Percentiles rank a stretch among this genome's conserved stretches.
Conservation (phyloP, 257 asterid genomes). For the Fraxinus quadrangulata region DNA sequence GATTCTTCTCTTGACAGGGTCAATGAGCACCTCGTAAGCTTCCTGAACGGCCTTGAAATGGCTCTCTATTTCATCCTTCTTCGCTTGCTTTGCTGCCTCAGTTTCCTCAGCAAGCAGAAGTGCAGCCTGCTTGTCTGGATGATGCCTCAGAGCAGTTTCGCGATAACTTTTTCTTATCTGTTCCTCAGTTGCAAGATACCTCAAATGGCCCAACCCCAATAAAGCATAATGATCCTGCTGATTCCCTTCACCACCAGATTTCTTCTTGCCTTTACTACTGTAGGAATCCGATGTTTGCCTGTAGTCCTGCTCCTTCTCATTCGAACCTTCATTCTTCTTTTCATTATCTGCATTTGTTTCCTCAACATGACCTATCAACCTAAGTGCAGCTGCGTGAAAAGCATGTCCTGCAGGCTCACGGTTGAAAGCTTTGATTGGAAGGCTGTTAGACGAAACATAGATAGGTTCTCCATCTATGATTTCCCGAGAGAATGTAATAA, state of each 20-base stretch:
- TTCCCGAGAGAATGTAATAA: conserved; percentile 67
- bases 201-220: conserved; percentile 85
- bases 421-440: conserved; percentile 62
- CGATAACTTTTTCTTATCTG: conserved; percentile 88
- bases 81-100: conserved; percentile 82
- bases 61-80: conserved; percentile 90
- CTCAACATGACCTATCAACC: conserved; percentile 58
- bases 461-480: conserved; percentile 71
- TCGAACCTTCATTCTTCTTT: conserved; percentile 37
- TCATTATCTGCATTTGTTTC: conserved; percentile 42
- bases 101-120: conserved; percentile 81
- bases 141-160: conserved; percentile 84
- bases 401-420: conserved; percentile 92
- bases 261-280: conserved; percentile 87
- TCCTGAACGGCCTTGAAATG: conserved; percentile 91
- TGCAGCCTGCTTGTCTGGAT: conserved; percentile 94
- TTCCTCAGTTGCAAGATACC: conserved; percentile 97
- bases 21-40: conserved; percentile 84
- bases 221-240: conserved; percentile 95
- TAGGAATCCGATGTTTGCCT: conserved; percentile 68
- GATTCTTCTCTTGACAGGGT: conserved; percentile 84
- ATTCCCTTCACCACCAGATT: conserved; percentile 63
- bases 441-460: conserved; percentile 60
- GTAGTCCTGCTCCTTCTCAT: conserved; percentile 58
- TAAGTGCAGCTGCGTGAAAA: conserved; percentile 84